These are phyloP conservation scores for Sporothrix brasiliensis DNA, from an alignment of 2,329 filamentous ascomycete species.

Conservation along the genomic window DNA sequence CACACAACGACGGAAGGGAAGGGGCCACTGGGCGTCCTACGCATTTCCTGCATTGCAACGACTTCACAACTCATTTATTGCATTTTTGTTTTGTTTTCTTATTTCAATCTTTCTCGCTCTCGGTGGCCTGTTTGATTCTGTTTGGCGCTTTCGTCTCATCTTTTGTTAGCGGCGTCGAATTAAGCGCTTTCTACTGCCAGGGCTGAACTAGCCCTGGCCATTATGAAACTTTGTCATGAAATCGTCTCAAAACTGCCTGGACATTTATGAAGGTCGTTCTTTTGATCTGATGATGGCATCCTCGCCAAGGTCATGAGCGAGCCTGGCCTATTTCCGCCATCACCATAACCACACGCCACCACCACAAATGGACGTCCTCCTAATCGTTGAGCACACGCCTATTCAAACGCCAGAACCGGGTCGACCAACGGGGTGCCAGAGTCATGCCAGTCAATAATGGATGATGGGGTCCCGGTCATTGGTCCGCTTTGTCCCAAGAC, in stretches of 20 bases:
- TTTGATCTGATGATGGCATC: not conserved
- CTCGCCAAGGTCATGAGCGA: not conserved
- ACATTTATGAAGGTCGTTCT: not conserved
- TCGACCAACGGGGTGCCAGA: not conserved
- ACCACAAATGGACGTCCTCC: not conserved
- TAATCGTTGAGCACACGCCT: not conserved
- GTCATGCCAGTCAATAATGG: not conserved
- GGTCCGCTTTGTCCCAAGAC: not conserved
- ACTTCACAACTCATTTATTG: not conserved
- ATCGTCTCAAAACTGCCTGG: constrained; percentile 16
- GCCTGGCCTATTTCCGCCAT: not conserved
- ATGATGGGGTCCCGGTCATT: not conserved
- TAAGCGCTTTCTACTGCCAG: constrained; percentile 12
- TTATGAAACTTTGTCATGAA: constrained; percentile 23
- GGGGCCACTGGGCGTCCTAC: not conserved
- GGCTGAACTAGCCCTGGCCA: not conserved
- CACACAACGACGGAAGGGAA: constrained; percentile 14
- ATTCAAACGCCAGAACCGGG: not conserved
- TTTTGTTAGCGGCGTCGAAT: constrained; percentile 4
- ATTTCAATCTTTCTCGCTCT: not conserved
- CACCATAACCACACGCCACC: not conserved
- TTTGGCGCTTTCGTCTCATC: constrained; percentile 20
- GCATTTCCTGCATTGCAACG: not conserved
- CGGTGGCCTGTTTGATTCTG: not conserved
- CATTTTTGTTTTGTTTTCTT: not conserved